Base-by-base conservation (phyloP, 768 basidiomycete genomes). In the Panellus pusillus region DNA sequence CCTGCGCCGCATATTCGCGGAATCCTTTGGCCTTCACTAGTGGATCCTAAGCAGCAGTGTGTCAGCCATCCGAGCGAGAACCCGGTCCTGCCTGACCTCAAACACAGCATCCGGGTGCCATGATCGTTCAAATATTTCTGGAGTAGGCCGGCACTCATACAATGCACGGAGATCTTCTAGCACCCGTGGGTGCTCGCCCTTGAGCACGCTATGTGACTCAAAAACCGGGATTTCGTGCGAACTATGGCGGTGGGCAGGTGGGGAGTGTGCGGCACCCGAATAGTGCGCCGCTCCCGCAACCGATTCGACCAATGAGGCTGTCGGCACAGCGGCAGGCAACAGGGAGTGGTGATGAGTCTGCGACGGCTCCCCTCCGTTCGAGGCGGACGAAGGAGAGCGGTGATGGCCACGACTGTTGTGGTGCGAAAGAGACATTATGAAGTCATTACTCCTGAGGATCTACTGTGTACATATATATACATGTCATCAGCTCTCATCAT, bases 201-300 rank as follows among this genome's bases (percentile, higher is more conserved):
- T 75, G 24, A 78, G 62, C 14, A 72, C 69, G 3, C 70, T 68
- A 52, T 76, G 74, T 4, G 61, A 62, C 14, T 72, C 66, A 2
- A 35, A 6, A 60, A 62, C 9, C 62, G 60, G 28, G 14, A 35
- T 35, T 35, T 70, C 72, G 48, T 67, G 67, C 51, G 71, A 76
- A 47, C 67, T 70, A 49, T 72, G 66, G 48, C 78, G 64, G 41
- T 69, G 2, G 57, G 52, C 11, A 66, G 58, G 55, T 79, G 75
- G 6, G 80, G 67, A 47, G 69, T 70, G 18, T 70, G 14, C 32
- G 11, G 32, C 72, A 6, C 84, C 83, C 5, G 81, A 79, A 61
- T 85, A 87, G 60, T 86, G 84, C 0, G 84, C 82, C 14, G 76
- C 84, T 38, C 82, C 78, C 1, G 81, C 81, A 4, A 83, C 79